Conservation (phyloP, 345 rosid species). For the Hibiscus tridactylites region DNA sequence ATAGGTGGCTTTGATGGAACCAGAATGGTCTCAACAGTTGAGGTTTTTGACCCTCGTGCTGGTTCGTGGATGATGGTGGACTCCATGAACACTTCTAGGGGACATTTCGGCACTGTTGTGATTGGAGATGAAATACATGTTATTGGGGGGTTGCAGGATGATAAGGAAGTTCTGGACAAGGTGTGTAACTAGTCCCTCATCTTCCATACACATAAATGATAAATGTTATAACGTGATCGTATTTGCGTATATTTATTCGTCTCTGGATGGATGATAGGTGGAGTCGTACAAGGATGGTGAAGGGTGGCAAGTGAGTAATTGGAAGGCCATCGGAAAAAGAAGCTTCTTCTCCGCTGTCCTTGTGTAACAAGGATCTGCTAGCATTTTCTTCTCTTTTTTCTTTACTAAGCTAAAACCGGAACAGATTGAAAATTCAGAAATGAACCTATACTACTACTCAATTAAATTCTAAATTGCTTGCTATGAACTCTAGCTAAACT, state of each 20-base stretch:
- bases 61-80: conserved; percentile 25
- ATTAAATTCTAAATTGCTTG: no score
- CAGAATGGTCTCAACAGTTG: conserved; percentile 24
- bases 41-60: conserved; percentile 32
- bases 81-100: conserved; percentile 23
- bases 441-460: no score
- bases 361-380: conserved; percentile 1
- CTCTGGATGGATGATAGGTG: conserved; percentile 13
- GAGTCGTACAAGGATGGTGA: conserved; percentile 25
- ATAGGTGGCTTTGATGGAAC: conserved; percentile 32
- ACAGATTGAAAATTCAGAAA: no score
- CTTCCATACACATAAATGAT: not conserved
- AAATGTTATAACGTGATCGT: not conserved
- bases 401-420: no score
- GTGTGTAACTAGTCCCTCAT: conserved; percentile 11
- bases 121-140: conserved; percentile 22
- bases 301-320: conserved; percentile 25
- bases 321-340: conserved; percentile 29
- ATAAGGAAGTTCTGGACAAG: conserved; percentile 17
- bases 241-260: not conserved
- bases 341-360: conserved; percentile 22
- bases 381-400: no score
- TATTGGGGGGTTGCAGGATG: conserved; percentile 24
- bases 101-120: conserved; percentile 26
- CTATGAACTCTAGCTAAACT: no score